These are phyloP conservation scores for Elongisporangium undulatum DNA, from an alignment of 352 stramenopile species.

Conservation along the genomic window DNA sequence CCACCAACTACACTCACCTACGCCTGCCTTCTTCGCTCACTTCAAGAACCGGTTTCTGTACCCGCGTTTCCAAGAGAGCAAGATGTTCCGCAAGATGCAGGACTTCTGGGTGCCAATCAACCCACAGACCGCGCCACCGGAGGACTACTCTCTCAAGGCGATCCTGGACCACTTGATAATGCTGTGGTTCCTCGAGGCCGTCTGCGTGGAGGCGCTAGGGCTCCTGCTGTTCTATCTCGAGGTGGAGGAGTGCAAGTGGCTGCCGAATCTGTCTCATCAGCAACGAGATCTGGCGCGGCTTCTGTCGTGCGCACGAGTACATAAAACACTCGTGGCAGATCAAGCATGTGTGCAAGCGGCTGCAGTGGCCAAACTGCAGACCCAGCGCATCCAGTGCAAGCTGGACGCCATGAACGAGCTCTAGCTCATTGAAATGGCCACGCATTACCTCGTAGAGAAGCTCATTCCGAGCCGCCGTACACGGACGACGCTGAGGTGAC, in stretches of 20 bases:
- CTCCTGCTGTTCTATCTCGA: slow-evolving; percentile 81
- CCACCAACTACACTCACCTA: too few species aligned
- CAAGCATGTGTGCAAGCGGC: slow-evolving; percentile 15
- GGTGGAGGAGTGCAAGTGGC: slow-evolving; percentile 79
- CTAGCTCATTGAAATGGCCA: slow-evolving; percentile 66
- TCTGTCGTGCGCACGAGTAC: slow-evolving; percentile 69
- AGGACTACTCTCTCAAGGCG: slow-evolving; percentile 58
- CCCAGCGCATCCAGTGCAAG: slow-evolving; percentile 45
- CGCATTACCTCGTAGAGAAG: slow-evolving; percentile 71
- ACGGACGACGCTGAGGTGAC: slow-evolving; percentile 1
- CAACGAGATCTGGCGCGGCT: slow-evolving; percentile 61
- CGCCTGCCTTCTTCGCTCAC: too few species aligned
- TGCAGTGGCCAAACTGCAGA: slow-evolving; percentile 11
- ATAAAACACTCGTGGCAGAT: slow-evolving; percentile 48
- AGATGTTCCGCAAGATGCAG: slow-evolving; percentile 74
- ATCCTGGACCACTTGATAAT: slow-evolving; percentile 73
- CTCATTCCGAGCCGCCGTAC: slow-evolving; percentile 46
- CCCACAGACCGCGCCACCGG: slow-evolving; percentile 16
- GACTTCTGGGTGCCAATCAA: slow-evolving; percentile 48
- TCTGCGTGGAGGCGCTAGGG: slow-evolving; percentile 78
- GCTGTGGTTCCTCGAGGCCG: slow-evolving; percentile 80
- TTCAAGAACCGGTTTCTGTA: slow-evolving; percentile 64
- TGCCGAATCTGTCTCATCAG: slow-evolving; percentile 77
- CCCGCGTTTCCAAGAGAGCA: slow-evolving; percentile 70
- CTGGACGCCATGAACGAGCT: slow-evolving; percentile 56